Evolutionary conservation across 2,329 filamentous ascomycete genomes (phyloP), one percentile per base, ranked within the genome.

Genomic region (Paecilomyces variotii): DNA sequence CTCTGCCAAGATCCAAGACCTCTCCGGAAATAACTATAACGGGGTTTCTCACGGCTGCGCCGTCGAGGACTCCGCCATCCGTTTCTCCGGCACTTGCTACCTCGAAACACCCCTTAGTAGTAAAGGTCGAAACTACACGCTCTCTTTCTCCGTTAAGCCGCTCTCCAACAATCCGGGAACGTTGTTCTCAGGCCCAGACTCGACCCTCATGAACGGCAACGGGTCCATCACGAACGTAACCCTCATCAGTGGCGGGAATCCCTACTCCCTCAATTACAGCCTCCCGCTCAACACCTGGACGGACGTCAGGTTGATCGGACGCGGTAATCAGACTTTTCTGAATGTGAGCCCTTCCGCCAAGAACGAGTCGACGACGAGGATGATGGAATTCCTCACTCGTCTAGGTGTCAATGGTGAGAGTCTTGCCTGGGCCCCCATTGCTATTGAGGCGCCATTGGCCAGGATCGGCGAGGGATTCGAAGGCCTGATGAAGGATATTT

Each of bases 111-210:
- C 80, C 0, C 68, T 83, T 3, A 63, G 63, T 0, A 80, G 77
- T 30, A 84, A 84, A 65, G 82, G 82, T 2, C 71, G 79, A 39
- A 73, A 84, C 63, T 84, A 84, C 68, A 82, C 79, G 0, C 74
- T 85, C 0, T 76, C 79, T 0, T 74, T 84, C 53, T 72, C 72
- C 1, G 64, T 83, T 27, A 65, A 70, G 1, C 69, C 76, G 0
- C 63, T 62, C 0, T 67, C 68, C 11, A 57, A 63, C 2, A 69
- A 65, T 1, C 75, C 76, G 32, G 75, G 74, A 0, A 76, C 71
- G 2, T 66, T 80, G 19, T 68, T 81, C n/a, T 65, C 70, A 0
- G 79, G 77, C 19, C 64, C 61, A 1, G 80, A 78, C 64, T 82
- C 77, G 3, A 68, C 67, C 2, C 75, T 81, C 10, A 63, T 68